These are phyloP conservation scores for Phytophthora hibernalis DNA, from an alignment of 352 stramenopile species.

Conservation along the genomic window DNA sequence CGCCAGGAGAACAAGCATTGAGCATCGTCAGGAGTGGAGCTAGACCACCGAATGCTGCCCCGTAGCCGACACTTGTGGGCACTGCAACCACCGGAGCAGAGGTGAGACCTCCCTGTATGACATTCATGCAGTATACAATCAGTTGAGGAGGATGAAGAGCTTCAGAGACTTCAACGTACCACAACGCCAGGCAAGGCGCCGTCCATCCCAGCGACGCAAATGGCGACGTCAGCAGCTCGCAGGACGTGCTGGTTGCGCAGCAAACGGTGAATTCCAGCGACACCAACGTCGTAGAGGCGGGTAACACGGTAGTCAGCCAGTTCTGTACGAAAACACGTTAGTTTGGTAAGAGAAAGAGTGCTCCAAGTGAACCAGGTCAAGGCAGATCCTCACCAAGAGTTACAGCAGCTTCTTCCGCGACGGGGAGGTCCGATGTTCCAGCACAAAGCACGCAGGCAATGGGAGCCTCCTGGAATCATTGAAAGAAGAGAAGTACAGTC, in stretches of 20 bases:
- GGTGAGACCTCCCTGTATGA: constrained; percentile 76
- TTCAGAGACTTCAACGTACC: constrained; percentile 52
- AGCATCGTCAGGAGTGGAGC: constrained; percentile 98
- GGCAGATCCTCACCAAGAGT: constrained; percentile 70
- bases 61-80: constrained; percentile 94
- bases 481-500: neutral
- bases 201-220: constrained; percentile 98
- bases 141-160: constrained; percentile 2
- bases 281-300: constrained; percentile 93
- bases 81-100: constrained; percentile 89
- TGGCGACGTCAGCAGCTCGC: constrained; percentile 90
- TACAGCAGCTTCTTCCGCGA: constrained; percentile 96
- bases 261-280: constrained; percentile 94
- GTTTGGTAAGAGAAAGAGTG: neutral
- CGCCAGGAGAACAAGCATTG: constrained; percentile 97
- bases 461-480: constrained; percentile 15
- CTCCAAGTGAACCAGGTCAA: neutral
- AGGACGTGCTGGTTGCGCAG: constrained; percentile 89
- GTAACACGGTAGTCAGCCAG: constrained; percentile 87
- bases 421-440: constrained; percentile 95
- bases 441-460: constrained; percentile 92
- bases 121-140: neutral
- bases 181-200: constrained; percentile 97
- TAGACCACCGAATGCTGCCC: constrained; percentile 89
- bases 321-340: constrained; percentile 55